Percentiles rank a stretch among this genome's conserved stretches.
These are phyloP conservation scores for Auriculariales sp. DNA, from an alignment of 768 basidiomycete genomes.

Conservation along the genomic window DNA sequence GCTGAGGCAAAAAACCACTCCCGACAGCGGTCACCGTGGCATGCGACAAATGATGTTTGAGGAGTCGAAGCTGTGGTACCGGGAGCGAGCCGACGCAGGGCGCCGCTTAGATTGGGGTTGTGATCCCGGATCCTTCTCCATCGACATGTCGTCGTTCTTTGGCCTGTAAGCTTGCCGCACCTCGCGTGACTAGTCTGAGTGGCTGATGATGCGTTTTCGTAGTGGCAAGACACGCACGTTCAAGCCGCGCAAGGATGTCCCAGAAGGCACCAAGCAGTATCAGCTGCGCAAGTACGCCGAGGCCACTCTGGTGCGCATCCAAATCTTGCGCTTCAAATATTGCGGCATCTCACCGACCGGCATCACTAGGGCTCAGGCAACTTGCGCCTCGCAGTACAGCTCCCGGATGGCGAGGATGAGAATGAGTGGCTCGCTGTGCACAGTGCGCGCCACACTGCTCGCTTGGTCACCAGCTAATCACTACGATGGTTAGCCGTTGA, in stretches of 20 bases:
- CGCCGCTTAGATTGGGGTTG: neutral
- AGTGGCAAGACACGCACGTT: constrained; percentile 90
- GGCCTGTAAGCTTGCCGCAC: constrained; percentile 45
- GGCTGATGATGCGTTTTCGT: constrained; percentile 1
- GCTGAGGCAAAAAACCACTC: neutral
- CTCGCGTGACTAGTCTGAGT: constrained; percentile 3
- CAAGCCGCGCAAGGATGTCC: constrained; percentile 89
- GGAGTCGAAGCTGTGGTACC: neutral
- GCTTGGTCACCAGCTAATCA: constrained; percentile 1
- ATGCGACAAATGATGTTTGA: neutral
- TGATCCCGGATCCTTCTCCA: neutral
- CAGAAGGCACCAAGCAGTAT: constrained; percentile 94
- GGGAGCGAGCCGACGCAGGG: neutral
- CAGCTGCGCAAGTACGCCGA: constrained; percentile 96
- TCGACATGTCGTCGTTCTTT: constrained; percentile 76
- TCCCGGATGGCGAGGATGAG: constrained; percentile 93
- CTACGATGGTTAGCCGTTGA: constrained; percentile 59
- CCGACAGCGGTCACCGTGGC: neutral
- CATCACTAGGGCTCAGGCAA: constrained; percentile 78
- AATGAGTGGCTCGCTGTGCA: constrained; percentile 99
- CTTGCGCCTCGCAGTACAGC: constrained; percentile 75
- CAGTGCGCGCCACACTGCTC: constrained; percentile 32
- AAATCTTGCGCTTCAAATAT: neutral
- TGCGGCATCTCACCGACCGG: neutral
- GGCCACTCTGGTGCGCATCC: constrained; percentile 64